These are phyloP conservation scores for Exidia glandulosa DNA, from an alignment of 768 basidiomycete species.

Conservation along the genomic window DNA sequence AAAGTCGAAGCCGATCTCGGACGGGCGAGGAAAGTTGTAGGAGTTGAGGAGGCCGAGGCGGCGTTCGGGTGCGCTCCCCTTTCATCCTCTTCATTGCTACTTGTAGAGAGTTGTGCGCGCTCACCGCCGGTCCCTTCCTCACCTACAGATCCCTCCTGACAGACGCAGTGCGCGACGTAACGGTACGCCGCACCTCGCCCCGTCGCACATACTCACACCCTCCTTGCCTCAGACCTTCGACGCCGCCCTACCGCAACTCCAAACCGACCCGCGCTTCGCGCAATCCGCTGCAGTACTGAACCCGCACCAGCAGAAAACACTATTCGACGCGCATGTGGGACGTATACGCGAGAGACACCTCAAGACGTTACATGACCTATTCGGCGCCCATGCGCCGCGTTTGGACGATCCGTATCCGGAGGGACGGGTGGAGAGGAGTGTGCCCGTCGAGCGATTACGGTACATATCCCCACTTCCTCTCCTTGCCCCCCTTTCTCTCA, in stretches of 20 bases:
- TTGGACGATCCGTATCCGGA: conserved; percentile 54
- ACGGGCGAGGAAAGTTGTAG: conserved; percentile 2
- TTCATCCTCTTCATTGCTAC: conserved; percentile 6
- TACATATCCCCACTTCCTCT: conserved; percentile 14
- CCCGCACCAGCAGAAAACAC: conserved; percentile 44
- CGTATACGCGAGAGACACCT: conserved; percentile 65
- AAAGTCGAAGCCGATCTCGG: conserved; percentile 4
- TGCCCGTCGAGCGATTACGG: conserved; percentile 33
- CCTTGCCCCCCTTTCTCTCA: background rate
- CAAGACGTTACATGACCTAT: conserved; percentile 51
- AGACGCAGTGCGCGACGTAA: conserved; percentile 85
- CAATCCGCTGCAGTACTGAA: conserved; percentile 53
- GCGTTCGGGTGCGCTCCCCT: conserved; percentile 56
- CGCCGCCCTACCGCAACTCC: conserved; percentile 48
- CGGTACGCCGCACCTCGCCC: conserved; percentile 43
- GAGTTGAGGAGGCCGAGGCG: conserved; percentile 56
- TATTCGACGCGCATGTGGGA: conserved; percentile 67
- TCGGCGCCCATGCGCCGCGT: conserved; percentile 53
- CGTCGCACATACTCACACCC: conserved; percentile 26
- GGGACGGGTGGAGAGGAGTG: conserved; percentile 22
- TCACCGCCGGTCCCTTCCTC: conserved; percentile 24
- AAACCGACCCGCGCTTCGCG: conserved; percentile 69
- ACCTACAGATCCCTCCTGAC: conserved; percentile 59
- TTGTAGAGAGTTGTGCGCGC: conserved; percentile 29
- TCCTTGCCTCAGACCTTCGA: conserved; percentile 56